Conservation (phyloP, 1,139 yeast species). For the Lodderomyces theae region DNA sequence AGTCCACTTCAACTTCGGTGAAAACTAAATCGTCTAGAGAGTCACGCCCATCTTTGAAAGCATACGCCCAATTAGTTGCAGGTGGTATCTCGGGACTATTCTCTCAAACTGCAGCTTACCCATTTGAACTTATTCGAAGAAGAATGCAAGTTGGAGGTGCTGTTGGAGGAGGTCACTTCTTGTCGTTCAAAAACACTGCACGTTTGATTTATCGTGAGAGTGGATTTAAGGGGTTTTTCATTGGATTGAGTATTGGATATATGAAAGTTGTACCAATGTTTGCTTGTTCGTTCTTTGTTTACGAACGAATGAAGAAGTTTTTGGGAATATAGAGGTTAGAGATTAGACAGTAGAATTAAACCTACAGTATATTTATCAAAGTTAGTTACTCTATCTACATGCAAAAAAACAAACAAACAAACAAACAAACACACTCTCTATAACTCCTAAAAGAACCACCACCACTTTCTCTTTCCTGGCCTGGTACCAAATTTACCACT, state of each 20-base stretch:
- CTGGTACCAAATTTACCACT: slow-evolving; percentile 51
- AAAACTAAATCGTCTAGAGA: slow-evolving; percentile 40
- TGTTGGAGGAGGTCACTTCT: slow-evolving; percentile 57
- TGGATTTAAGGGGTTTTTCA: slow-evolving; percentile 85
- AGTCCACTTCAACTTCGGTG: slow-evolving; percentile 7
- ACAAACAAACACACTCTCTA: too few species aligned
- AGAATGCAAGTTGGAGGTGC: slow-evolving; percentile 96
- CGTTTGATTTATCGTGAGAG: slow-evolving; percentile 62
- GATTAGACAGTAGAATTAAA: neutral
- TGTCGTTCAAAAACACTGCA: slow-evolving; percentile 52
- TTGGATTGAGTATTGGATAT: slow-evolving; percentile 92
- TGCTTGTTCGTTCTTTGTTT: slow-evolving; percentile 92
- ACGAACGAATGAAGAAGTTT: slow-evolving; percentile 75
- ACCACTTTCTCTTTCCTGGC: slow-evolving; percentile 51
- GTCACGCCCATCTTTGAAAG: slow-evolving; percentile 63
- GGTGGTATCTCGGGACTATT: slow-evolving; percentile 95
- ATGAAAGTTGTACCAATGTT: slow-evolving; percentile 96
- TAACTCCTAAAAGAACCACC: slow-evolving; percentile 61
- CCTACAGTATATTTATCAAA: slow-evolving; percentile 2
- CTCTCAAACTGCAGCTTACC: slow-evolving; percentile 96
- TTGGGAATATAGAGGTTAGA: slow-evolving; percentile 54
- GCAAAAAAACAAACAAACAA: too few species aligned
- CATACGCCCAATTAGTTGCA: slow-evolving; percentile 90
- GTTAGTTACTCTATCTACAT: neutral
- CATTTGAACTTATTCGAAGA: slow-evolving; percentile 91